Evolutionary conservation across 768 basidiomycete species (phyloP), one percentile per base, ranked within the genome.

Genomic region (Crepidotus variabilis): DNA sequence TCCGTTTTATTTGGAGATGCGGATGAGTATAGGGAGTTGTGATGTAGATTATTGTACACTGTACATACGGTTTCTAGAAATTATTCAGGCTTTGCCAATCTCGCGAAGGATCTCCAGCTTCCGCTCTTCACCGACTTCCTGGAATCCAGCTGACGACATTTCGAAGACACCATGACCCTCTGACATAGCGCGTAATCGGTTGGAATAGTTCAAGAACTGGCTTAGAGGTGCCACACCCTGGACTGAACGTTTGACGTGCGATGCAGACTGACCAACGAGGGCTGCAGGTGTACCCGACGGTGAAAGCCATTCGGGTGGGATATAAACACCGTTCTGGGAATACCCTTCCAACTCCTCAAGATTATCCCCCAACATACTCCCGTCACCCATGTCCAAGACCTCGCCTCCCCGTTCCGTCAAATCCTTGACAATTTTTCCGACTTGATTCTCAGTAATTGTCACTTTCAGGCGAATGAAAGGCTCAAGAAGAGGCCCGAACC

Each of bases 401-500:
- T 92, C 90, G n/a, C 89, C 91, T 1, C 85, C 83, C 57, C 87
- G 81, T 66, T 93, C 91, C 9, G 87, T 88, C n/a, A 94, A 72
- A 63, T 94, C 92, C 64, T 87, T 90, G 47, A 92, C 82, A 20
- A 90, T 84, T 63, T 84, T 89, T 21, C 92, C 91, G 2, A 94
- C 73, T 56, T 76, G 77, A 57, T 85, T 82, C 60, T 87, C 86
- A 22, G 76, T 75, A 6, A 91, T 83, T 14, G 81, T 81, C 47
- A 91, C 77, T 61, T 85, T 91, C 60, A 92, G 72, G 28, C 73
- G 72, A 22, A 91, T 78, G 60, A 83, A 94, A 9, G 93, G 92
- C 65, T 94, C 92, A 69, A 92, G 77, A 45, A 94, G 69, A 2
- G 88, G 78, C 1, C 92, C 92, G 63, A 83, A 77, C 9, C 87